These are phyloP conservation scores for Neurospora sp. DNA, from an alignment of 495 filamentous ascomycete genomes.

Conservation along the genomic window DNA sequence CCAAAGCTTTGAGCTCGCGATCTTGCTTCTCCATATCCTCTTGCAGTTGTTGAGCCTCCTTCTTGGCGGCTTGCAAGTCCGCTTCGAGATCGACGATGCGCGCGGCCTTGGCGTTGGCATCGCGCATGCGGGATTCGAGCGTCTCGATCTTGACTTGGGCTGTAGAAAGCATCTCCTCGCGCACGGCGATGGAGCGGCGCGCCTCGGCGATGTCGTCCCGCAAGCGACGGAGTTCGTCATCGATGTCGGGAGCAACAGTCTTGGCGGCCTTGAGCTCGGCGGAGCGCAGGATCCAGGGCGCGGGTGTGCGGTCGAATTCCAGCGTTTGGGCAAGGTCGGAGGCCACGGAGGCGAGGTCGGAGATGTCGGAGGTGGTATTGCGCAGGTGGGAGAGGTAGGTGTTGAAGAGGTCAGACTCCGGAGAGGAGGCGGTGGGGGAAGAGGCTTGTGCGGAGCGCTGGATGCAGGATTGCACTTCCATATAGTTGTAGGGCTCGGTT, in stretches of 20 bases:
- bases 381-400: slow-evolving; percentile 59
- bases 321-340: slow-evolving; percentile 67
- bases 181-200: slow-evolving; percentile 50
- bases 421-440: slow-evolving; percentile 25
- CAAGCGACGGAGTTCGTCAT: slow-evolving; percentile 65
- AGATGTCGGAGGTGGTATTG: slow-evolving; percentile 50
- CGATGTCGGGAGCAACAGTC: slow-evolving; percentile 64
- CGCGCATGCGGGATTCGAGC: slow-evolving; percentile 69
- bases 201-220: slow-evolving; percentile 63
- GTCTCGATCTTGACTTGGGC: slow-evolving; percentile 84
- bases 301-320: slow-evolving; percentile 65
- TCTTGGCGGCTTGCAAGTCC: slow-evolving; percentile 45
- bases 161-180: slow-evolving; percentile 59
- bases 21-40: slow-evolving; percentile 54
- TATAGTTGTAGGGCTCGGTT: slow-evolving; percentile 53
- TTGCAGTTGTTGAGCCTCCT: slow-evolving; percentile 46
- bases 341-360: slow-evolving; percentile 63
- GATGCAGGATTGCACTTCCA: slow-evolving; percentile 54
- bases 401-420: slow-evolving; percentile 53
- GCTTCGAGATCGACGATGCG: slow-evolving; percentile 55
- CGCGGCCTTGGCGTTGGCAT: slow-evolving; percentile 59
- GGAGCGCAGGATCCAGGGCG: slow-evolving; percentile 79
- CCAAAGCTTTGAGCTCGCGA: slow-evolving; percentile 45
- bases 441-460: slow-evolving; percentile 37
- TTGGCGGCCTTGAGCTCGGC: slow-evolving; percentile 69